A percentile compares a stretch with the other conserved stretches of the same genome.
phyloP scores from a whole-genome alignment of 2,329 filamentous ascomycete genomes.

The Tolypocladium cylindrosporum region DNA sequence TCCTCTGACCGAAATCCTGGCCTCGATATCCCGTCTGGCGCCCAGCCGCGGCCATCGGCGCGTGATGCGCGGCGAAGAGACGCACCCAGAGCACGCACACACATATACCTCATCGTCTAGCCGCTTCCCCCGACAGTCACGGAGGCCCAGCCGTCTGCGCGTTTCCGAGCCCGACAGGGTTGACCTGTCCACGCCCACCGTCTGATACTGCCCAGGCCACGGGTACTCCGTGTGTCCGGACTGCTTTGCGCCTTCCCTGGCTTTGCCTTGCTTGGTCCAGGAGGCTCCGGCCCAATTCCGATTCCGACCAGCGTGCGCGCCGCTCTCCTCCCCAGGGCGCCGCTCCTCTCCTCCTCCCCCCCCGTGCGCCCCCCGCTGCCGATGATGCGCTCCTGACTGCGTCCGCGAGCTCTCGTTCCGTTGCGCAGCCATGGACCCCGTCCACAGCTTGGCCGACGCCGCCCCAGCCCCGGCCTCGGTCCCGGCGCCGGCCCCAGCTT shows the following conservation, averaged over 20 bases:
- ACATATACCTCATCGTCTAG: background rate
- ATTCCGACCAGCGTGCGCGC: background rate
- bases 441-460: slow-evolving; percentile 25
- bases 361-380: background rate
- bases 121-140: background rate
- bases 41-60: background rate
- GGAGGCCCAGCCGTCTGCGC: background rate
- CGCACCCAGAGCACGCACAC: background rate
- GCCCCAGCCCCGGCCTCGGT: slow-evolving; percentile 10
- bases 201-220: background rate
- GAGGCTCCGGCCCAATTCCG: background rate
- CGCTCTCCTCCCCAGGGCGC: background rate
- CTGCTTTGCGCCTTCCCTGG: background rate
- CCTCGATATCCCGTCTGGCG: background rate
- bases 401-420: background rate
- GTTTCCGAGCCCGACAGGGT: background rate
- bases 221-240: background rate
- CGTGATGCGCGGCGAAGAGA: background rate
- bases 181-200: background rate
- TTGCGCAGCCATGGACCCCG: slow-evolving; percentile 25
- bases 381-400: slow-evolving; percentile 3
- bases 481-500: slow-evolving; percentile 8
- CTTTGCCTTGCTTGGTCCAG: background rate
- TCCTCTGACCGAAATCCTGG: background rate
- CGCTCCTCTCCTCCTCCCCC: background rate